Evolutionary conservation across 106 monocot species (phyloP).

Genomic region (Apostasia shenzhenica): DNA sequence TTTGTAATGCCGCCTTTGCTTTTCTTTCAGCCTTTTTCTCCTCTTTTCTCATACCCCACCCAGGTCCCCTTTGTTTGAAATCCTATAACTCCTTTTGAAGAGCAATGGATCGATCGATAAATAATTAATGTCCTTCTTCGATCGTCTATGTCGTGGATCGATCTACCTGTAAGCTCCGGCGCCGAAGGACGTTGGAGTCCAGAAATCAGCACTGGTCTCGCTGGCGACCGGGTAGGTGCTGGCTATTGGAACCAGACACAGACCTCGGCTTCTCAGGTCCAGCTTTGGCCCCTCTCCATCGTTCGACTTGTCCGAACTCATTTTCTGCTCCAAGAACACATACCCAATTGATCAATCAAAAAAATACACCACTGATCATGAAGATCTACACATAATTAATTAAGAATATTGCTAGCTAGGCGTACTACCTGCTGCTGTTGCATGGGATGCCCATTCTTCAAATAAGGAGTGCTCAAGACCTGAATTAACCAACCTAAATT

Average conservation of each 20-base stretch:
- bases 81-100: background rate
- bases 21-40: background rate
- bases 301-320: slow-evolving; percentile 18
- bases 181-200: slow-evolving; percentile 55
- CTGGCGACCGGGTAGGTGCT: slow-evolving; percentile 48
- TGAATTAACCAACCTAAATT: slow-evolving; percentile 12
- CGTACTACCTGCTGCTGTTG: slow-evolving; percentile 33
- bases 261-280: slow-evolving; percentile 70
- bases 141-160: background rate
- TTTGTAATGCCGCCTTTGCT: background rate
- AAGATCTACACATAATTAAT: background rate
- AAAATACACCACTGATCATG: background rate
- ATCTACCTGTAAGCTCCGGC: slow-evolving; percentile 32
- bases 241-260: slow-evolving; percentile 61
- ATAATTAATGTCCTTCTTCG: background rate
- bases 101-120: too few relatives aligned
- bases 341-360: background rate
- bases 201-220: slow-evolving; percentile 52
- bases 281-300: slow-evolving; percentile 31
- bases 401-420: background rate
- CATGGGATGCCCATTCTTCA: slow-evolving; percentile 55
- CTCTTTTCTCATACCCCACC: background rate
- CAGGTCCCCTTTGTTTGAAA: background rate
- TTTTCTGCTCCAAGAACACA: slow-evolving; percentile 7
- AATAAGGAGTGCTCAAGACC: slow-evolving; percentile 60